Conservation (phyloP, 1,284 basidiomycete species). For the Ganoderma boninense region DNA sequence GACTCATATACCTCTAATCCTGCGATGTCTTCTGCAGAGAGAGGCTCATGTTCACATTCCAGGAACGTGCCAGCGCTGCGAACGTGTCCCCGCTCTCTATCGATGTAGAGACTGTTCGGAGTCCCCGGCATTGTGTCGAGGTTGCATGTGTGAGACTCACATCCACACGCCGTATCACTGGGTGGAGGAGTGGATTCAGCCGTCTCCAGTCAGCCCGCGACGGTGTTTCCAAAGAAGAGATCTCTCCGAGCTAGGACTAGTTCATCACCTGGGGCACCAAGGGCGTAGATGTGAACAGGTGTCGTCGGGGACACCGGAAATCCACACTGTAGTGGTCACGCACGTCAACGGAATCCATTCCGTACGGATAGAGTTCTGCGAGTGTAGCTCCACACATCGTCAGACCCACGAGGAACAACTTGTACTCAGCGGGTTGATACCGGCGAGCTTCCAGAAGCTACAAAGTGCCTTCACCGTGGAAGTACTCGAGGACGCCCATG, state of each 20-base stretch:
- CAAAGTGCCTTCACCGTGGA: background rate
- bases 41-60: background rate
- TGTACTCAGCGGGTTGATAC: background rate
- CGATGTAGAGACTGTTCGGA: background rate
- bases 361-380: background rate
- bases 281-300: background rate
- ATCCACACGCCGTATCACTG: background rate
- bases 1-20: background rate
- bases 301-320: background rate
- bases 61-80: background rate
- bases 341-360: background rate
- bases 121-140: background rate
- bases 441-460: background rate
- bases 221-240: background rate
- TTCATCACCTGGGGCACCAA: background rate
- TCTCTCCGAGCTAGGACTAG: background rate
- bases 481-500: background rate
- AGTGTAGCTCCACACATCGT: background rate
- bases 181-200: background rate
- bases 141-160: background rate
- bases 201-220: no score
- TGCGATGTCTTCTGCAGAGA: background rate
- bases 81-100: background rate
- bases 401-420: background rate
- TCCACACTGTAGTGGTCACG: background rate